These are phyloP conservation scores for Parasitella parasitica DNA, from an alignment of 371 early-diverging fungal genomes.

Conservation along the genomic window DNA sequence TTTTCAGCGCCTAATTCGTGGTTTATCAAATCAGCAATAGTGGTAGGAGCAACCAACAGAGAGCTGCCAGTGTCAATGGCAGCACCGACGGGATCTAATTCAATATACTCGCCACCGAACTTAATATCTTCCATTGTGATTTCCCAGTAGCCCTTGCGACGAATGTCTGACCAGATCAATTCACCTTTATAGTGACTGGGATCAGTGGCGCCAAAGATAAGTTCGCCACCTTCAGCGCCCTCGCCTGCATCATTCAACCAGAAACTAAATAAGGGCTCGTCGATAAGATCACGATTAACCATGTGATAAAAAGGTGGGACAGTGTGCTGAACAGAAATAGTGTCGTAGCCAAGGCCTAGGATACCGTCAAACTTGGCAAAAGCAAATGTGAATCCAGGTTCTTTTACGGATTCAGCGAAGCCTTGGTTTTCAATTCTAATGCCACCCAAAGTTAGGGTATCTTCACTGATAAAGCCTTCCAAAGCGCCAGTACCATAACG, in stretches of 20 bases:
- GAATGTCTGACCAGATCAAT: constrained; percentile 78
- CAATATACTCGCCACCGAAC: constrained; percentile 68
- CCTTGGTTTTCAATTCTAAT: constrained; percentile 62
- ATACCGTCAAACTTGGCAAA: constrained; percentile 94
- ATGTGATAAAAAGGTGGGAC: constrained; percentile 93
- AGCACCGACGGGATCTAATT: constrained; percentile 63
- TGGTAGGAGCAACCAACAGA: constrained; percentile 72
- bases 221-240: constrained; percentile 73
- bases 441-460: constrained; percentile 74
- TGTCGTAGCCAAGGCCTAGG: constrained; percentile 88
- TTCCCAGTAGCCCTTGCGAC: constrained; percentile 95
- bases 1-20: constrained; percentile 85
- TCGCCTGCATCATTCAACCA: constrained; percentile 65
- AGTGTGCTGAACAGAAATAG: constrained; percentile 81
- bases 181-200: constrained; percentile 70
- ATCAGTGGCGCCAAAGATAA: constrained; percentile 82
- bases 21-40: constrained; percentile 83
- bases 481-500: constrained; percentile 89
- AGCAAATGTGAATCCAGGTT: constrained; percentile 86
- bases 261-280: constrained; percentile 82
- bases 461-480: constrained; percentile 87
- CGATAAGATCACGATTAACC: constrained; percentile 73
- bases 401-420: constrained; percentile 92
- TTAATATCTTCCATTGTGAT: constrained; percentile 73
- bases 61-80: constrained; percentile 87